phyloP scores from a whole-genome alignment of 345 rosid genomes.

The Lumnitzera littorea region DNA sequence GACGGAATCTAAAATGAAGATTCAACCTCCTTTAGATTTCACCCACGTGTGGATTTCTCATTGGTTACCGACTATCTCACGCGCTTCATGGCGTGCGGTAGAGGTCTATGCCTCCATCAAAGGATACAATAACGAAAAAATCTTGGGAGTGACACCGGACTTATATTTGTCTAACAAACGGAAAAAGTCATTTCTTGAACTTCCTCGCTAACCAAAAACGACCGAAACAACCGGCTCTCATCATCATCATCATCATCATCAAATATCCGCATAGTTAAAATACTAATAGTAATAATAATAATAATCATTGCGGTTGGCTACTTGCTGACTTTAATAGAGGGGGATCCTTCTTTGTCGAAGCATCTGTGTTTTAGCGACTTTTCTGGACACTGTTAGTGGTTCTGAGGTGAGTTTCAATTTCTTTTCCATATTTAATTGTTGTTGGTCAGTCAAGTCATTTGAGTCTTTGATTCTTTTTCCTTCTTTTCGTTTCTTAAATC shows the following conservation, averaged over 20 bases:
- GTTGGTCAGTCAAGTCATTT: background rate
- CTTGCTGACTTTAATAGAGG: background rate
- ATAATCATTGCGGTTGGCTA: background rate
- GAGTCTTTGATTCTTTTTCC: conserved; percentile 7
- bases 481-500: background rate
- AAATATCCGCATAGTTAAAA: too few species aligned
- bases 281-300: too few species aligned
- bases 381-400: conserved; percentile 7
- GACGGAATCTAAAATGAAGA: background rate
- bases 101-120: too few species aligned
- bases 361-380: conserved; percentile 9
- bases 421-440: background rate
- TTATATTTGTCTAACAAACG: too few species aligned
- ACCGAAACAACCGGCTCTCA: too few species aligned
- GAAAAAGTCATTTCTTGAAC: too few species aligned
- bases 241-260: too few species aligned
- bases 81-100: too few species aligned
- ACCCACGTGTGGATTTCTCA: background rate
- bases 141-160: too few species aligned
- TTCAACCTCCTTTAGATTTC: background rate
- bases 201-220: too few species aligned
- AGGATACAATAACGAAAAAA: too few species aligned
- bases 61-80: background rate
- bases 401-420: conserved; percentile 1
- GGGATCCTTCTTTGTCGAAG: background rate